phyloP scores from a whole-genome alignment of 176 grass and related monocot species.

The Ampelocalamus luodianensis region DNA sequence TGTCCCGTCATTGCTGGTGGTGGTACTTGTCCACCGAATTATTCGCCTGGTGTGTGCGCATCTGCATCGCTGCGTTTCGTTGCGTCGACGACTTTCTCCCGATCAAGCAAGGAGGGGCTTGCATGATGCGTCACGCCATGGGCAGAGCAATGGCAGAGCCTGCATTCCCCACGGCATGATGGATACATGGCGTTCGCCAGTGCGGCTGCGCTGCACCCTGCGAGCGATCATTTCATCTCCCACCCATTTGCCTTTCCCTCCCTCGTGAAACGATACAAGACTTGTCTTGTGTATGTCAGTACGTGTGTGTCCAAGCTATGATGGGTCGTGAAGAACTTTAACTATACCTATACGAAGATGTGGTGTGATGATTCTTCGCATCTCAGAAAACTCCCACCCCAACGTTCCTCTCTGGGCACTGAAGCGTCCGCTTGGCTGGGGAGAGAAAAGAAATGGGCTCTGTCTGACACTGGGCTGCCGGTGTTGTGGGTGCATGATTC shows the following conservation, averaged over 20 bases:
- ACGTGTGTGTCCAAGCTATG: background rate
- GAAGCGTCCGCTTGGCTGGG: background rate
- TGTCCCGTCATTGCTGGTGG: constrained; percentile 17
- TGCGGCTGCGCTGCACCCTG: background rate
- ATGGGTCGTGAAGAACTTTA: background rate
- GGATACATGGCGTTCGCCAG: background rate
- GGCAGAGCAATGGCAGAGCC: background rate
- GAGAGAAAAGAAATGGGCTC: background rate
- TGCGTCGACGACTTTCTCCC: constrained; percentile 25
- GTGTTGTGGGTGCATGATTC: constrained; percentile 20
- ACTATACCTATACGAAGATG: background rate
- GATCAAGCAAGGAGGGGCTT: background rate
- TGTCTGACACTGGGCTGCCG: background rate
- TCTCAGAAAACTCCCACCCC: background rate
- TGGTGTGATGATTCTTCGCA: background rate
- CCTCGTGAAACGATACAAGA: background rate
- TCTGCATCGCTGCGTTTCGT: constrained; percentile 1
- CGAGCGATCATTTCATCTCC: constrained; percentile 16
- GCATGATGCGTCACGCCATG: constrained; percentile 45
- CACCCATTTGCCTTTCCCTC: no score
- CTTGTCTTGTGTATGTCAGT: background rate
- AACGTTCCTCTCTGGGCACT: background rate
- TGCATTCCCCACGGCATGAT: constrained; percentile 38
- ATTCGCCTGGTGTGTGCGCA: constrained; percentile 29
- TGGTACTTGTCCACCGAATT: constrained; percentile 12